Conservation (phyloP, 169 alveolate genomes). For the Cryptosporidium baileyi region DNA sequence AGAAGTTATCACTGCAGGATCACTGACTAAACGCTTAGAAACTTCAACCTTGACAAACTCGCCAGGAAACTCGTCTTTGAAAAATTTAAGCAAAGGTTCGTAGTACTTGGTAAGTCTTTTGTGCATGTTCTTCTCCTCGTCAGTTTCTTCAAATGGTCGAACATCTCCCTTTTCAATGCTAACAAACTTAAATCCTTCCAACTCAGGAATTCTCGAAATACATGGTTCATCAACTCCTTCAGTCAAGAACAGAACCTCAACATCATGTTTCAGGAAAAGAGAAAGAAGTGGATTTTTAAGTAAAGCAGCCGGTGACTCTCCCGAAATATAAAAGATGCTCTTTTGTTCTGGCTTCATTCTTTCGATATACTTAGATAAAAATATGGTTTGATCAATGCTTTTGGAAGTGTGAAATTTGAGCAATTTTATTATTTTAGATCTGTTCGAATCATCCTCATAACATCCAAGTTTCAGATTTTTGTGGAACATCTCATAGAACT, state of each 20-base stretch:
- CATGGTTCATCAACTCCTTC: conserved; percentile 96
- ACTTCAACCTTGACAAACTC: conserved; percentile 82
- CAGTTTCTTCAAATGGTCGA: conserved; percentile 77
- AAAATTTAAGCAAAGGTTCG: conserved; percentile 76
- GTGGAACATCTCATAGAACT: conserved; percentile 90
- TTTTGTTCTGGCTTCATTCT: conserved; percentile 92
- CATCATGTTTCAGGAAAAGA: conserved; percentile 87
- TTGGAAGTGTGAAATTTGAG: conserved; percentile 89
- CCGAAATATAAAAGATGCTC: conserved; percentile 91
- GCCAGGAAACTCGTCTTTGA: conserved; percentile 77
- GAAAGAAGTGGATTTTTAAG: conserved; percentile 91
- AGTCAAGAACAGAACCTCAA: conserved; percentile 92
- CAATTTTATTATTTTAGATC: conserved; percentile 90
- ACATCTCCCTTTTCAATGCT: conserved; percentile 86
- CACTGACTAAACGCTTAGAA: conserved; percentile 84
- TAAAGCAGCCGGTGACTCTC: conserved; percentile 79
- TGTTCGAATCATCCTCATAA: conserved; percentile 93
- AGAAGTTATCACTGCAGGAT: conserved; percentile 87
- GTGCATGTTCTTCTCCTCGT: conserved; percentile 81
- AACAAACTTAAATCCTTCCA: conserved; percentile 85
- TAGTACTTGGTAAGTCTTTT: conserved; percentile 79
- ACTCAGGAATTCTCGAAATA: conserved; percentile 83
- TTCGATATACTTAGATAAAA: conserved; percentile 89
- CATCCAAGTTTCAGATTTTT: conserved; percentile 93
- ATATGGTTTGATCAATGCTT: conserved; percentile 80